These are phyloP conservation scores for Ceratobasidium sp. DNA, from an alignment of 1,284 basidiomycete species.

Conservation along the genomic window DNA sequence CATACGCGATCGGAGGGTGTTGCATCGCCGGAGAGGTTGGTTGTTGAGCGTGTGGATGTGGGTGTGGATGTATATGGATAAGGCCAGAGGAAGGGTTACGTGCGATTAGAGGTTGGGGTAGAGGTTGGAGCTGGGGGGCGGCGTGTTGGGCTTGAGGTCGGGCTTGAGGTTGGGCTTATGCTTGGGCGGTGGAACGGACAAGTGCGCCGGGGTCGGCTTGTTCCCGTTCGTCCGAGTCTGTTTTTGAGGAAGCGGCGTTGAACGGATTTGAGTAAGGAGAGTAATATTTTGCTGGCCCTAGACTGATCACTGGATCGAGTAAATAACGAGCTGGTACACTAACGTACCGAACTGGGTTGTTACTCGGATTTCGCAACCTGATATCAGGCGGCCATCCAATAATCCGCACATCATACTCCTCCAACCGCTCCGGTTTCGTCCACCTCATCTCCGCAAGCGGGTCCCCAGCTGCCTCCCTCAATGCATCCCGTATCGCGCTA, in stretches of 20 bases:
- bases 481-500: constrained; percentile 41
- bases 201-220: constrained; percentile 29
- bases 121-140: constrained; percentile 15
- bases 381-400: constrained; percentile 46
- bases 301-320: not conserved
- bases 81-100: constrained; percentile 11
- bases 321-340: not conserved
- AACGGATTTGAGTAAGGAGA: constrained; percentile 31
- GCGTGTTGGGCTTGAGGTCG: not conserved
- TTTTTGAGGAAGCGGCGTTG: constrained; percentile 42
- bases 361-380: constrained; percentile 44
- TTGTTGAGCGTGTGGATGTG: constrained; percentile 11
- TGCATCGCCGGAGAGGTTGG: not conserved
- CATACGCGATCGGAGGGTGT: constrained; percentile 39
- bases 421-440: constrained; percentile 47
- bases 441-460: constrained; percentile 47
- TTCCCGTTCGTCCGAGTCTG: constrained; percentile 30
- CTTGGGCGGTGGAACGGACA: constrained; percentile 38
- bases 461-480: constrained; percentile 45
- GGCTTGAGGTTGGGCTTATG: constrained; percentile 22
- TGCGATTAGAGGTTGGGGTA: constrained; percentile 7
- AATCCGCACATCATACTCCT: constrained; percentile 46
- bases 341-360: constrained; percentile 40
- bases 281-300: constrained; percentile 37
- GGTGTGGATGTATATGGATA: constrained; percentile 31